Evolutionary conservation across 208 protist species (phyloP), one percentile per base, ranked within the genome.

Genomic region (Leishmania major): DNA sequence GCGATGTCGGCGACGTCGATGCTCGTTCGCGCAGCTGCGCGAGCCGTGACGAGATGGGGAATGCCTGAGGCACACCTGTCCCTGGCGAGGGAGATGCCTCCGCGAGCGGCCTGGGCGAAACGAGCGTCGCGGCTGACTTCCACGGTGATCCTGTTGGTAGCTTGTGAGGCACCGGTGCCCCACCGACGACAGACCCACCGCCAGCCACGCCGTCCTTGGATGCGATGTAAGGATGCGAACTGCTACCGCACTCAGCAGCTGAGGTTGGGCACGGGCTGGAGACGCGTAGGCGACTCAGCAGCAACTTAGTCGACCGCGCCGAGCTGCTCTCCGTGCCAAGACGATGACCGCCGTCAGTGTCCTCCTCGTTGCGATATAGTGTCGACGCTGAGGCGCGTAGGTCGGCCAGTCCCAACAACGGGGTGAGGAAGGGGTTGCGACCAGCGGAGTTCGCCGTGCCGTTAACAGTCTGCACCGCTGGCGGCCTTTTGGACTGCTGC

Each of bases 11-110:
- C n/a, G 51, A 57, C 13, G 66, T 51, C 2, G 75, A 59, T 8
- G 74, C 74, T 17, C 75, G 69, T 73, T 72, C 76, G 5, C 81
- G 81, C 69, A 84, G 59, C 76, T 71, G 17, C 15, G 76, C 43
- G 31, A 84, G 76, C 4, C 75, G 55, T 25, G 45, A 35, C 31
- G 67, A 43, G 7, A 64, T 64, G 57, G 53, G n/a, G 55, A 51
- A 45, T 73, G 77, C 2, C 49, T 28, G 77, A 75, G 25, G 25
- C 57, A 10, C 11, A 19, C 22, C 25, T n/a, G 57, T 59, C 35
- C 37, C 53, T 35, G 25, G 37, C 10, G 40, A 45, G 31, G 35
- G 15, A 62, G 40, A 73, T 8, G 19, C 13, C 69, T 7, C 40
- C 22, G 35, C 35, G 69, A 73, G 69, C 22, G 17, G 69, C 40